Evolutionary conservation across 2,329 filamentous ascomycete species (phyloP).

Genomic region (Penicillium sclerotiorum): DNA sequence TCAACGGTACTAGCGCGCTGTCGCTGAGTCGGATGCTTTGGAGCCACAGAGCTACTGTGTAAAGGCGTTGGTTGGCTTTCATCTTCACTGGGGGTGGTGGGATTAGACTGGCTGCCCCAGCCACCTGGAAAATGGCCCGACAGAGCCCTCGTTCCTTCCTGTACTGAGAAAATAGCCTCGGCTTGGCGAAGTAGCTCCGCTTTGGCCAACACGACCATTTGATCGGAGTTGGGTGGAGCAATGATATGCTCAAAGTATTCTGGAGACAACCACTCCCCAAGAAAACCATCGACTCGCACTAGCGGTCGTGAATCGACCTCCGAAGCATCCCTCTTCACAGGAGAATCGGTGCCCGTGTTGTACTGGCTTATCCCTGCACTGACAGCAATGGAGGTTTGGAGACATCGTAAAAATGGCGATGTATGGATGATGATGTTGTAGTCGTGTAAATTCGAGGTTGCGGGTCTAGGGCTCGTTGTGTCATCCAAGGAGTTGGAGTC

Average conservation of each 20-base stretch:
- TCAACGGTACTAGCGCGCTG: conserved; percentile 54
- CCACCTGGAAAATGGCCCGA: conserved; percentile 58
- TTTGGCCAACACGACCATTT: conserved; percentile 89
- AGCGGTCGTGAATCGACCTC: conserved; percentile 26
- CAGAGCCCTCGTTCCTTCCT: conserved; percentile 40
- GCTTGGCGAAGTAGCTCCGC: conserved; percentile 79
- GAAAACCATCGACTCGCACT: conserved; percentile 84
- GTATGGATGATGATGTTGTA: conserved; percentile 80
- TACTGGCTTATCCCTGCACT: conserved; percentile 73
- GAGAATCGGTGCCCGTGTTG: conserved; percentile 22
- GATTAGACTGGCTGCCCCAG: conserved; percentile 51
- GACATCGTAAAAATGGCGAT: conserved; percentile 90
- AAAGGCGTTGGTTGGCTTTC: conserved; percentile 22
- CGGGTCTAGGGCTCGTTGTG: conserved; percentile 8
- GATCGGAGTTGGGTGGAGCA: conserved; percentile 78
- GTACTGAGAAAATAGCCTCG: conserved; percentile 57
- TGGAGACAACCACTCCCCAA: conserved; percentile 93
- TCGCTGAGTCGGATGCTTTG: conserved; percentile 34
- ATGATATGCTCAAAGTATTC: conserved; percentile 93
- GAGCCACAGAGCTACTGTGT: background rate
- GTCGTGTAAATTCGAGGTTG: conserved; percentile 14
- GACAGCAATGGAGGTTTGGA: conserved; percentile 89
- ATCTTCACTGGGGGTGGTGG: conserved; percentile 27
- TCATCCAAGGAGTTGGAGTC: conserved; percentile 12
- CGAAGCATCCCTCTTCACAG: background rate